Base-by-base conservation (phyloP, 2,329 filamentous ascomycete species). In the Diaporthe humulicola region DNA sequence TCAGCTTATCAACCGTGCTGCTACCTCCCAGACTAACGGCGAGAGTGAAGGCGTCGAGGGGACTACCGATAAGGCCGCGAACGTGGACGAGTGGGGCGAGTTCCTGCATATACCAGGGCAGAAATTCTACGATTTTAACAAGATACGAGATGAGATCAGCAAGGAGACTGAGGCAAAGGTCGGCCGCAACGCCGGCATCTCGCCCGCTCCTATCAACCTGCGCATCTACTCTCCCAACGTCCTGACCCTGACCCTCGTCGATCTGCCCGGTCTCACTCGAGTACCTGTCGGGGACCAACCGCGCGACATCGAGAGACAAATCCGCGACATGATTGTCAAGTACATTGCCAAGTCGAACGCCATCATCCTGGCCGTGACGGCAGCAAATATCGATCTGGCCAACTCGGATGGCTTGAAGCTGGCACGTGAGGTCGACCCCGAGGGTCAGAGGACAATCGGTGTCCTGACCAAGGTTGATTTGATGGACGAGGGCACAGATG, bases 331-430 rank as follows among this genome's bases (percentile, higher is more conserved):
- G 80, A 98, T 99, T 80, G 94, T 96, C 73, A 97, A 99, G 87
- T 99, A 98, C 83, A 99, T 98, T 81, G 96, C 96, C 74, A 99
- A 99, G 86, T 96, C 97, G 19, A 99, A 99, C 89, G 98, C 96
- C 85, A 98, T 99, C 81, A 93, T 99, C 78, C 90, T 99, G 70
- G 97, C 97, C 42, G 97, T 99, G 33, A 98, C 97, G 17, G 96
- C 97, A 25, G 97, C 97, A 71, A 99, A 99, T 81, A 96, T 98
- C 81, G 97, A 99, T 82, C 93, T 99, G 80, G 97, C 98, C 83
- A 99, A 99, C 85, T 99, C 97, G 10, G 97, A 99, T 84, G 96
- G 97, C 10, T 87, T 99, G 79, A 99, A 99, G 86, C 93, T 99
- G 76, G 97, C 97, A 75, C 93, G 97, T 71, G 95, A 99, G 91